Evolutionary conservation across 2,329 filamentous ascomycete genomes (phyloP).

Genomic region (Pestalotiopsis sp.): DNA sequence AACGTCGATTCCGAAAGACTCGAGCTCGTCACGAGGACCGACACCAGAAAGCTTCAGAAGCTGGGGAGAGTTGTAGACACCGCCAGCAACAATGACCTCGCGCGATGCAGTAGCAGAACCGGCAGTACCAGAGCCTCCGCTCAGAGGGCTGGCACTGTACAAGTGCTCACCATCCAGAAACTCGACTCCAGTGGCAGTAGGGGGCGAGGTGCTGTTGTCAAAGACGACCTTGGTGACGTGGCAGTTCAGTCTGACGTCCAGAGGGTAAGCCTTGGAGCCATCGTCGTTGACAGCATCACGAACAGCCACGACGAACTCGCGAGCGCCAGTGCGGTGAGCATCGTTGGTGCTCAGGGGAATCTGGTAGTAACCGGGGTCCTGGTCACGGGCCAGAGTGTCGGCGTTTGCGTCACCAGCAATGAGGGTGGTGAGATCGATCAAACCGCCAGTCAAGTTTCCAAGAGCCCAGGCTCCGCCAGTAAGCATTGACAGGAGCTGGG

Average conservation of each 20-base stretch:
- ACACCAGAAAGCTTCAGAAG: conserved; percentile 52
- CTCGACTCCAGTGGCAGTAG: conserved; percentile 51
- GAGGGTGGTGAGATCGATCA: conserved; percentile 41
- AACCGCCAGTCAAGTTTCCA: conserved; percentile 37
- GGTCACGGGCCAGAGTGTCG: conserved; percentile 46
- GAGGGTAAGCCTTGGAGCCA: conserved; percentile 56
- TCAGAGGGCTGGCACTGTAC: conserved; percentile 47
- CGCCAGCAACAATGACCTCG: conserved; percentile 55
- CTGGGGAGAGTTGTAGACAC: conserved; percentile 57
- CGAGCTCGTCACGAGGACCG: conserved; percentile 42
- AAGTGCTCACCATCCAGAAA: conserved; percentile 49
- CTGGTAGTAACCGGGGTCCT: conserved; percentile 53
- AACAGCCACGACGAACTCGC: conserved; percentile 56
- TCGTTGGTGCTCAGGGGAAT: conserved; percentile 59
- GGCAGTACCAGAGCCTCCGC: conserved; percentile 34
- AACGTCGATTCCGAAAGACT: conserved; percentile 40
- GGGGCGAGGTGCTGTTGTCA: conserved; percentile 37
- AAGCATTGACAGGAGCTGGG: conserved; percentile 55
- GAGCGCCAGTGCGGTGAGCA: conserved; percentile 55
- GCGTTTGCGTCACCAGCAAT: conserved; percentile 56
- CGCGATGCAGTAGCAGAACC: conserved; percentile 41
- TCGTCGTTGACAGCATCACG: conserved; percentile 51
- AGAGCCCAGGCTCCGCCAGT: conserved; percentile 55
- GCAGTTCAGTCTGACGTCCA: conserved; percentile 55
- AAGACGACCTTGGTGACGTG: conserved; percentile 49